phyloP scores from a whole-genome alignment of 2,329 filamentous ascomycete genomes.

The Cladophialophora psammophila region DNA sequence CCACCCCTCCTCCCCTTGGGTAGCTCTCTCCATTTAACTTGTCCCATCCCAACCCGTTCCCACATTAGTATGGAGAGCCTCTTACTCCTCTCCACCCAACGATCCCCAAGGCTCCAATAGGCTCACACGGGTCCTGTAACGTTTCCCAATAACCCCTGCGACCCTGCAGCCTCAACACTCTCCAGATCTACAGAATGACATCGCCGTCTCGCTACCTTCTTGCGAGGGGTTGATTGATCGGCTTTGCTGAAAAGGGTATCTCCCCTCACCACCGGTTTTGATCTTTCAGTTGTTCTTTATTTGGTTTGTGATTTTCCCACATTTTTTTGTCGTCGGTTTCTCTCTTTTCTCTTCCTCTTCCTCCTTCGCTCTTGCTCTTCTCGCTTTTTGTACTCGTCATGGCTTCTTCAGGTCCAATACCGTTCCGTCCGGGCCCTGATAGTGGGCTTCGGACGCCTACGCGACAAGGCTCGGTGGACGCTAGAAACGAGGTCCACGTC shows the following conservation, averaged over 20 bases:
- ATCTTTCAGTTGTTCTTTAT: neutral
- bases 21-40: neutral
- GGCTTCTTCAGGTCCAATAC: conserved; percentile 16
- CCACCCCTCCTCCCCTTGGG: neutral
- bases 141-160: neutral
- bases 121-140: neutral
- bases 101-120: neutral
- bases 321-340: conserved; percentile 2
- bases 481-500: conserved; percentile 64
- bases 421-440: conserved; percentile 30
- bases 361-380: neutral
- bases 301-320: neutral
- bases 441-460: conserved; percentile 34
- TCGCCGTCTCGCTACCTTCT: conserved; percentile 1
- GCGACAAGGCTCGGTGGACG: conserved; percentile 51
- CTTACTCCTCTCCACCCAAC: too few species aligned
- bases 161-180: conserved; percentile 23
- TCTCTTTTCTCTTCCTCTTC: too few species aligned
- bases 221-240: conserved; percentile 8
- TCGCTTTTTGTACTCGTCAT: neutral
- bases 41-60: neutral
- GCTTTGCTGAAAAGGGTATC: conserved; percentile 14
- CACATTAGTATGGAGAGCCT: neutral
- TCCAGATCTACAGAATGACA: conserved; percentile 29
- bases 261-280: neutral